Conservation (phyloP, 441 rosid genomes). For the Populus tomentosa region DNA sequence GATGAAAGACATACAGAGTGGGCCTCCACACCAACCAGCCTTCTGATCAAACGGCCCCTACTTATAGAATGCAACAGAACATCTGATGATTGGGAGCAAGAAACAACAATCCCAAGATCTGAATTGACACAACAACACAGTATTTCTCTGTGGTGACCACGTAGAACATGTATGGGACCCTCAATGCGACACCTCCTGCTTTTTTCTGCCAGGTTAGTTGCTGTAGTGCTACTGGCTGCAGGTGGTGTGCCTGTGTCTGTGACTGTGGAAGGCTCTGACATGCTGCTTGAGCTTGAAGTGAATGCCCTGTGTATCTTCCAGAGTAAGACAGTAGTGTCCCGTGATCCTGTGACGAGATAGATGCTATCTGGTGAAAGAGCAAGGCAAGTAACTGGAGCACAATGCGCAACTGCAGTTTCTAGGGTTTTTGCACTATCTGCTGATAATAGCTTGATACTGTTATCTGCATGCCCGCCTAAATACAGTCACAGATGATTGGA, state of each 20-base stretch:
- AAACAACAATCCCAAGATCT: slow-evolving; percentile 82
- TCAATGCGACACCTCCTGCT: slow-evolving; percentile 65
- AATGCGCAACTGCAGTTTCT: slow-evolving; percentile 87
- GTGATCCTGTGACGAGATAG: slow-evolving; percentile 92
- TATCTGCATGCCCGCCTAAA: slow-evolving; percentile 96
- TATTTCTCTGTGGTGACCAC: slow-evolving; percentile 80
- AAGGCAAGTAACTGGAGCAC: slow-evolving; percentile 97
- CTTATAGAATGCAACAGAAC: slow-evolving; percentile 80
- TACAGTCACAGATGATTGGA: slow-evolving; percentile 12
- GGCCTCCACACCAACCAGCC: slow-evolving; percentile 75
- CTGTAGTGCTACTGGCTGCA: slow-evolving; percentile 39
- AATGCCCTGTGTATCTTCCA: slow-evolving; percentile 80
- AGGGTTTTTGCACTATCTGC: slow-evolving; percentile 89
- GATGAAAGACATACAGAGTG: slow-evolving; percentile 80
- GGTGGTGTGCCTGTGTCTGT: slow-evolving; percentile 39
- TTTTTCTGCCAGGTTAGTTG: slow-evolving; percentile 55
- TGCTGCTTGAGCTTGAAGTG: slow-evolving; percentile 47
- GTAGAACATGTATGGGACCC: slow-evolving; percentile 93
- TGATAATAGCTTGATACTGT: slow-evolving; percentile 82
- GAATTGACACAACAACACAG: slow-evolving; percentile 82
- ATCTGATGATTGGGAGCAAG: slow-evolving; percentile 67
- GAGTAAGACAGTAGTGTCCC: slow-evolving; percentile 77
- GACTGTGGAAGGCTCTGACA: slow-evolving; percentile 51
- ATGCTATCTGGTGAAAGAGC: slow-evolving; percentile 85
- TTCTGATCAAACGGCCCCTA: slow-evolving; percentile 85